Percentiles rank a stretch among this genome's conserved stretches.
Conservation (phyloP, 2,329 filamentous ascomycete species). For the Alternaria rosae region DNA sequence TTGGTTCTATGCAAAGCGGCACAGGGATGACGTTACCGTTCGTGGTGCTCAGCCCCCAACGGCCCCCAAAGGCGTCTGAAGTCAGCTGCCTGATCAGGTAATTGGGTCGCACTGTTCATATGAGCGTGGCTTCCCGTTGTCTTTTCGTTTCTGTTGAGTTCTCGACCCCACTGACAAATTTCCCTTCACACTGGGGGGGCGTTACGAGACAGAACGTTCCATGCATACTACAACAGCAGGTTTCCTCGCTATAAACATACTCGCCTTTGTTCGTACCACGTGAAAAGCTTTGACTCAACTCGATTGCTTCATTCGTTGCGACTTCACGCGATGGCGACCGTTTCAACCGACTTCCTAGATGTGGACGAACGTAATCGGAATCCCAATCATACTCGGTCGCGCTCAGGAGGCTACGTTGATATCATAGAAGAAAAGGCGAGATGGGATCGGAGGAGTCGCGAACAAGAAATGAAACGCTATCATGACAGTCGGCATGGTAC, state of each 20-base stretch:
- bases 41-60: slow-evolving; percentile 23
- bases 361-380: slow-evolving; percentile 9
- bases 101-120: slow-evolving; percentile 12
- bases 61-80: slow-evolving; percentile 23
- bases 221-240: neutral
- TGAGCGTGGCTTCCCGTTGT: slow-evolving; percentile 4
- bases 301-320: neutral
- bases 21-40: slow-evolving; percentile 16
- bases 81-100: slow-evolving; percentile 12
- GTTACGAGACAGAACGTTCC: neutral
- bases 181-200: slow-evolving; percentile 6
- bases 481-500: slow-evolving; percentile 16
- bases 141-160: slow-evolving; percentile 2
- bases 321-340: slow-evolving; percentile 11
- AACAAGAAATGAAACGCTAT: slow-evolving; percentile 33
- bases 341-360: slow-evolving; percentile 22
- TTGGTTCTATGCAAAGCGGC: slow-evolving; percentile 24
- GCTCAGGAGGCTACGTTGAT: slow-evolving; percentile 35
- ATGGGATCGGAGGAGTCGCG: slow-evolving; percentile 28
- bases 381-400: slow-evolving; percentile 24
- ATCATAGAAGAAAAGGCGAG: slow-evolving; percentile 28
- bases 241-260: neutral
- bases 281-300: neutral
- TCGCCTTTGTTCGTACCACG: neutral
- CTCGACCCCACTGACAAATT: slow-evolving; percentile 2